A percentile compares a stretch with the other conserved stretches of the same genome.
phyloP scores from a whole-genome alignment of 495 filamentous ascomycete species.

The Talaromyces wortmannii region DNA sequence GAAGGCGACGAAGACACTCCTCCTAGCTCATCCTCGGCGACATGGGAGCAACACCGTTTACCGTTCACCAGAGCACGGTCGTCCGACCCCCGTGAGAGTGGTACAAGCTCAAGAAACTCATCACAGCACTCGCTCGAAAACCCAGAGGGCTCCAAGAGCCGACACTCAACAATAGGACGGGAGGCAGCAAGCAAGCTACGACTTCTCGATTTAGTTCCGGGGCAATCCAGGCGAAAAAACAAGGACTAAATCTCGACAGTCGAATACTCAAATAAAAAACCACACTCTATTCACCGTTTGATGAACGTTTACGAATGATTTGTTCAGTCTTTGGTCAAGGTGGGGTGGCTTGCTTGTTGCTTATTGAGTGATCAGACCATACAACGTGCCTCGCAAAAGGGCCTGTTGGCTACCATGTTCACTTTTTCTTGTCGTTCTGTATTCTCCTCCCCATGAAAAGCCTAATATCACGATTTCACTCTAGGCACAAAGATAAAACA shows the following conservation, averaged over 20 bases:
- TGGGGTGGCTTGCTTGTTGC: too few relatives aligned
- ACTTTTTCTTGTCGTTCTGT: too few relatives aligned
- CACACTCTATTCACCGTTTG: not conserved
- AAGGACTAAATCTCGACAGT: constrained; percentile 17
- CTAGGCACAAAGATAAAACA: not conserved
- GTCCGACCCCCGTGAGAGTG: constrained; percentile 41
- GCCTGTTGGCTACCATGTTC: too few relatives aligned
- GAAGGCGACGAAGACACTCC: constrained; percentile 41
- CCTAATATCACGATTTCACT: not conserved
- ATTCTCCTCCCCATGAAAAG: not conserved
- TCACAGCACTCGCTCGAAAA: constrained; percentile 40
- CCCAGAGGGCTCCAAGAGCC: constrained; percentile 30
- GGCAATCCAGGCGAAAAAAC: constrained; percentile 33
- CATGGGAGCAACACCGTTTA: constrained; percentile 40
- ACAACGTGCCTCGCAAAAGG: too few relatives aligned
- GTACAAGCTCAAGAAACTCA: constrained; percentile 40
- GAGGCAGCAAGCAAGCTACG: constrained; percentile 42
- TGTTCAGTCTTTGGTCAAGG: too few relatives aligned
- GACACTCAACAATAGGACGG: constrained; percentile 35
- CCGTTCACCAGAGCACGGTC: constrained; percentile 34
- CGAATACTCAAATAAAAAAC: not conserved
- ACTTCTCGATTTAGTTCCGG: constrained; percentile 41
- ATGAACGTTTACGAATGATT: not conserved
- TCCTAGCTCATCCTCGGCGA: constrained; percentile 45
- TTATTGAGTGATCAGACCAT: too few relatives aligned